Evolutionary conservation across 768 basidiomycete genomes (phyloP).

Genomic region (Hortiboletus campestris): DNA sequence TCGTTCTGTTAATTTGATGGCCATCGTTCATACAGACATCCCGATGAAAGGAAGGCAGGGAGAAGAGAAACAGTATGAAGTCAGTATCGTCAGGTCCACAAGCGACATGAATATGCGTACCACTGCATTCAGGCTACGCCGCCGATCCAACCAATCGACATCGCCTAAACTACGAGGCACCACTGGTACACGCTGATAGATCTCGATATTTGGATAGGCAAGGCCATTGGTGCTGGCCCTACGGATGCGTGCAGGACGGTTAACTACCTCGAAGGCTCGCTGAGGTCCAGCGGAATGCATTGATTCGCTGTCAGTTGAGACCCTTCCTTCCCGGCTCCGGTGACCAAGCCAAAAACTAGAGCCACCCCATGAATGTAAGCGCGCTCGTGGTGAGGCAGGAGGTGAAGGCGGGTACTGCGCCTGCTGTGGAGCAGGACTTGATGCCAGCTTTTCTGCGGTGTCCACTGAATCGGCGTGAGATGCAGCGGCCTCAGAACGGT

Average conservation of each 20-base stretch:
- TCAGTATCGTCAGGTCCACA: conserved; percentile 20
- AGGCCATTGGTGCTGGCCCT: conserved; percentile 49
- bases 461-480: conserved; percentile 40
- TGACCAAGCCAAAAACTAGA: conserved; percentile 37
- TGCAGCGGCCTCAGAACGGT: conserved; percentile 23
- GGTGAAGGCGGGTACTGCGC: conserved; percentile 33
- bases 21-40: conserved; percentile 2
- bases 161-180: conserved; percentile 61
- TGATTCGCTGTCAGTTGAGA: conserved; percentile 40
- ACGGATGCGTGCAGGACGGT: conserved; percentile 50
- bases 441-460: conserved; percentile 41
- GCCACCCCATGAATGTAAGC: conserved; percentile 39
- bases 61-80: conserved; percentile 9
- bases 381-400: conserved; percentile 30
- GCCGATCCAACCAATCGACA: conserved; percentile 74
- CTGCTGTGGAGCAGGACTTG: conserved; percentile 25
- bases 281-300: conserved; percentile 34
- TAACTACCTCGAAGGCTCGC: conserved; percentile 48
- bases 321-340: conserved; percentile 36
- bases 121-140: conserved; percentile 68
- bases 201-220: conserved; percentile 42
- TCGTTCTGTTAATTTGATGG: conserved; percentile 52
- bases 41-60: conserved; percentile 1
- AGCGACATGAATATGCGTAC: conserved; percentile 43
- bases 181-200: conserved; percentile 43